A percentile compares a stretch with the other conserved stretches of the same genome.
phyloP scores from a whole-genome alignment of 306 rosid genomes.

The Citrullus amarus region DNA sequence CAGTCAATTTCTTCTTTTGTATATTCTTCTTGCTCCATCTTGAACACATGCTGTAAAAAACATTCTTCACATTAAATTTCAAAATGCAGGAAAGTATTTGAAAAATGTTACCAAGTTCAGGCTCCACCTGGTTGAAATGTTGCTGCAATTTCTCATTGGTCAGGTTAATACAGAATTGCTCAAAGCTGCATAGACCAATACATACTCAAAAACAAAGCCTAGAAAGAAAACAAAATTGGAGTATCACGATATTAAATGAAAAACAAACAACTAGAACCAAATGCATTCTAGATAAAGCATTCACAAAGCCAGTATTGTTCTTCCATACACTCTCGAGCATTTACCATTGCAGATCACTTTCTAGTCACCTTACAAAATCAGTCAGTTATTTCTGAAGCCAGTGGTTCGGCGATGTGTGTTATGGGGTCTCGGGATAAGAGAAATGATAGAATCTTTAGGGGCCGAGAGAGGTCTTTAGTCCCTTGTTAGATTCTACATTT shows the following conservation, averaged over 20 bases:
- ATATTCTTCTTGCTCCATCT: conserved; percentile 99
- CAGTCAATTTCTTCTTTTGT: conserved; percentile 87
- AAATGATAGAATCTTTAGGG: not conserved
- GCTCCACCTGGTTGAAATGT: conserved; percentile 90
- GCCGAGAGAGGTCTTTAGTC: not conserved
- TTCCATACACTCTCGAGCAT: not conserved
- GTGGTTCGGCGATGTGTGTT: not conserved
- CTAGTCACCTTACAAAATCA: not conserved
- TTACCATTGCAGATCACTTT: not conserved
- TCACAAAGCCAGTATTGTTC: conserved; percentile 2
- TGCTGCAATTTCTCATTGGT: conserved; percentile 98
- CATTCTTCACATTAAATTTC: conserved; percentile 6
- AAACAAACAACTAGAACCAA: not conserved
- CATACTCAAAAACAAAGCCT: not conserved
- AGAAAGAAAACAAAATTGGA: not conserved
- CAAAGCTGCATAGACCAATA: conserved; percentile 57
- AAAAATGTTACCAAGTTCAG: conserved; percentile 10
- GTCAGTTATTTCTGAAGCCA: not conserved
- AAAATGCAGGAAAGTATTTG: conserved; percentile 7
- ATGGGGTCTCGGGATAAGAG: not conserved
- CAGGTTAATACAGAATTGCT: conserved; percentile 96
- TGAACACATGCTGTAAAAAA: conserved; percentile 78
- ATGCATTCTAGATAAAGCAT: conserved; percentile 5
- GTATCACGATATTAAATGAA: not conserved
- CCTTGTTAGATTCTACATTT: not conserved